Evolutionary conservation across 495 filamentous ascomycete genomes (phyloP).

Genomic region (Neurospora sp.): DNA sequence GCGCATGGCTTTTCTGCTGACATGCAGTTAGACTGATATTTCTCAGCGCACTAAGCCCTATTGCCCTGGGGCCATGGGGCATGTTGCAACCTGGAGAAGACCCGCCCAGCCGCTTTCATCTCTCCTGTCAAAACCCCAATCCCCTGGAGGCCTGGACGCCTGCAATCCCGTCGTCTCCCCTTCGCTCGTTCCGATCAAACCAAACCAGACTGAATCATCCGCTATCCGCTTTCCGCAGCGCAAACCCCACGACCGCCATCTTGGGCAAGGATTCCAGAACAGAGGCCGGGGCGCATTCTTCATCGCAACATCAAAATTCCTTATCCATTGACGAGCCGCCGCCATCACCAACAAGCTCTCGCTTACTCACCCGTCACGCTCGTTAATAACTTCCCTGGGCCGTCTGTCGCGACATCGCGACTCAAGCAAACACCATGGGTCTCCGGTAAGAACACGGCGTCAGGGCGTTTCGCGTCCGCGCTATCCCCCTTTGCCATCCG

Average conservation of each 20-base stretch:
- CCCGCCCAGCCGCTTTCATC: neutral
- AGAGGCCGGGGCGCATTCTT: slow-evolving; percentile 18
- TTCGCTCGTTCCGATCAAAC: slow-evolving; percentile 11
- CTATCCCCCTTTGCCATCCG: neutral
- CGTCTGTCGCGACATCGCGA: neutral
- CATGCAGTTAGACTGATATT: neutral
- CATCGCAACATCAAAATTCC: slow-evolving; percentile 12
- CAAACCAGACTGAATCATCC: slow-evolving; percentile 14
- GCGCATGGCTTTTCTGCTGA: neutral
- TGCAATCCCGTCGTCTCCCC: slow-evolving; percentile 4
- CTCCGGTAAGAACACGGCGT: slow-evolving; percentile 54
- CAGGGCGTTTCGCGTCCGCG: slow-evolving; percentile 17
- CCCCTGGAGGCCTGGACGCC: neutral
- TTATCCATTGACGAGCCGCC: slow-evolving; percentile 19
- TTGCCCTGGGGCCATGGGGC: neutral
- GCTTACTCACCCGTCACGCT: slow-evolving; percentile 6
- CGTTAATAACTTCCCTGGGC: slow-evolving; percentile 9
- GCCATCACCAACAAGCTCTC: slow-evolving; percentile 11
- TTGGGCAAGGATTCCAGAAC: slow-evolving; percentile 14
- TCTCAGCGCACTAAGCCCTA: neutral
- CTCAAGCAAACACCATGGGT: slow-evolving; percentile 49
- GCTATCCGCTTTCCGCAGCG: neutral
- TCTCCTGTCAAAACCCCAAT: neutral
- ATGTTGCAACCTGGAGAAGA: neutral
- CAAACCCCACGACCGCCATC: slow-evolving; percentile 19